Percentiles rank a stretch among this genome's conserved stretches.
Evolutionary conservation across 164 flowering plant genomes (phyloP).

Genomic region (Chimonanthus salicifolius): DNA sequence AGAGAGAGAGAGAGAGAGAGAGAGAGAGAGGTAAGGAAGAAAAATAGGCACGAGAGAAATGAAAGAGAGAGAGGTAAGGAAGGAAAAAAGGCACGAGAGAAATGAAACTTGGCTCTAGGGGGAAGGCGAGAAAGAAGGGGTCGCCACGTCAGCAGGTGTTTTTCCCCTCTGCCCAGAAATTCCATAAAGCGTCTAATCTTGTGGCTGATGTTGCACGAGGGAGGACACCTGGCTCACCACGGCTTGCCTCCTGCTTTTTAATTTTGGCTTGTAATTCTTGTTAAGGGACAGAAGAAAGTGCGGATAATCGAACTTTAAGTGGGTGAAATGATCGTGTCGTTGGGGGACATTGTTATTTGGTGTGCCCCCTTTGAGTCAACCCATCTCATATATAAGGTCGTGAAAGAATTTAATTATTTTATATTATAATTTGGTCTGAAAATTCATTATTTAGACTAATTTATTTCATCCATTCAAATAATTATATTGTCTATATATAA

Average conservation of each 20-base stretch:
- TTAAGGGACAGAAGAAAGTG: background rate
- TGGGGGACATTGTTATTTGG: background rate
- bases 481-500: too few relatives aligned
- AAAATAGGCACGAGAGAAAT: background rate
- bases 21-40: background rate
- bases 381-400: too few relatives aligned
- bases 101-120: constrained; percentile 8
- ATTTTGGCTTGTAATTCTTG: background rate
- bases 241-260: background rate
- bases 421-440: too few relatives aligned
- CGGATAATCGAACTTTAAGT: too few relatives aligned
- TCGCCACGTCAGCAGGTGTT: constrained; percentile 23
- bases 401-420: too few relatives aligned
- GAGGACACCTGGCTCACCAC: constrained; percentile 13
- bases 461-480: too few relatives aligned
- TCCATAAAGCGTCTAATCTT: constrained; percentile 39
- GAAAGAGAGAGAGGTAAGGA: background rate
- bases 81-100: background rate
- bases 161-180: constrained; percentile 10
- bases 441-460: too few relatives aligned
- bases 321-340: too few relatives aligned
- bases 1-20: background rate
- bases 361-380: background rate
- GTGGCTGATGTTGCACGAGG: constrained; percentile 38
- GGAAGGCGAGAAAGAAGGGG: constrained; percentile 6